A percentile compares a stretch with the other conserved stretches of the same genome.
These are phyloP conservation scores for Calonectria crousiana DNA, from an alignment of 2,329 filamentous ascomycete species.

Conservation along the genomic window DNA sequence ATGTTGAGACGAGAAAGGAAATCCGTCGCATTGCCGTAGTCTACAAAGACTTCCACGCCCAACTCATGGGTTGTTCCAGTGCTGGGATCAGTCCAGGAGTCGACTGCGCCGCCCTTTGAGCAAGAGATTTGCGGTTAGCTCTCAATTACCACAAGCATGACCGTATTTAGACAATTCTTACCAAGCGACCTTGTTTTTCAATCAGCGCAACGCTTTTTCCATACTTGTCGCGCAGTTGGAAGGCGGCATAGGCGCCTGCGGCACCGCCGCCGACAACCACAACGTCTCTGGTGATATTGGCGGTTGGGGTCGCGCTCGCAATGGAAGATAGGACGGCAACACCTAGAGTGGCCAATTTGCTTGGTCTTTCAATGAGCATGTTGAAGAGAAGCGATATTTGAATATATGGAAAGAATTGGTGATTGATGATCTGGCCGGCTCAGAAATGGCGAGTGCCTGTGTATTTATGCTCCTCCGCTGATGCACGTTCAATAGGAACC, in stretches of 20 bases:
- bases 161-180: neutral
- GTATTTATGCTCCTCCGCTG: neutral
- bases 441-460: neutral
- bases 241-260: slow-evolving; percentile 13
- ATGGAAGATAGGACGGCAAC: neutral
- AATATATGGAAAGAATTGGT: neutral
- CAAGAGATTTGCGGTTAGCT: neutral
- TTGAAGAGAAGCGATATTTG: neutral
- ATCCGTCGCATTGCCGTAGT: neutral
- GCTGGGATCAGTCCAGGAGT: neutral
- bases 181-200: slow-evolving; percentile 7
- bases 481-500: neutral
- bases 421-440: neutral
- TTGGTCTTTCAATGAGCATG: neutral
- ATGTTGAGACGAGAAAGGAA: neutral
- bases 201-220: slow-evolving; percentile 7
- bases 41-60: neutral
- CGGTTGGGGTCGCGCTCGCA: neutral
- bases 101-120: slow-evolving; percentile 33
- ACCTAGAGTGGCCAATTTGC: neutral
- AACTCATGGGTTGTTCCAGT: neutral
- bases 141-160: neutral
- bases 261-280: slow-evolving; percentile 17
- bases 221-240: slow-evolving; percentile 7
- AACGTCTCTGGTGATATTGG: slow-evolving; percentile 4